Conservation (phyloP, 805 yeast species). For the Hanseniaspora vineae region DNA sequence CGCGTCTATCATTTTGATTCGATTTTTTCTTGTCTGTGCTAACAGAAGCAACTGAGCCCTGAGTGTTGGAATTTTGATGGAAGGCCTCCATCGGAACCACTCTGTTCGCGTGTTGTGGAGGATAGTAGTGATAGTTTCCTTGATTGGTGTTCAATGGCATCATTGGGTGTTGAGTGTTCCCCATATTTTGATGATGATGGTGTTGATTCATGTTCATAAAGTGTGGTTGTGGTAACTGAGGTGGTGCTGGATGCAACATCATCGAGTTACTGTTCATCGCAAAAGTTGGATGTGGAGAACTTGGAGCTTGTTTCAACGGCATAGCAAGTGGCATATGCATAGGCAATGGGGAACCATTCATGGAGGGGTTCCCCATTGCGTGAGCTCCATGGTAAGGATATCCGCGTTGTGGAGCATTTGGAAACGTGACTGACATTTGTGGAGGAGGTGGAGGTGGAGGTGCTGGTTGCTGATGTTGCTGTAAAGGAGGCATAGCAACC, state of each 20-base stretch:
- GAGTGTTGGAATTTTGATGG: too few relatives aligned
- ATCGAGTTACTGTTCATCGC: background rate
- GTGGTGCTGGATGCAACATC: background rate
- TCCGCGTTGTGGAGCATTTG: background rate
- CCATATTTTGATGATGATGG: background rate
- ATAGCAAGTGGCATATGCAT: background rate
- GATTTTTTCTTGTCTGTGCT: background rate
- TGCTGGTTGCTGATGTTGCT: background rate
- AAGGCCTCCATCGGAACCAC: too few relatives aligned
- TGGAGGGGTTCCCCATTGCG: background rate
- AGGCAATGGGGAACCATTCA: background rate
- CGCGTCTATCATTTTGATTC: background rate
- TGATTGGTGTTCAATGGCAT: background rate
- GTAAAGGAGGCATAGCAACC: background rate
- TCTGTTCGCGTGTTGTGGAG: too few relatives aligned
- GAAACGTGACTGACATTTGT: background rate
- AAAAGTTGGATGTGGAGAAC: background rate
- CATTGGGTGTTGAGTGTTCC: background rate
- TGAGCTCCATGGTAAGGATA: background rate
- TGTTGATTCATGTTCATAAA: background rate
- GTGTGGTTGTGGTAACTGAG: background rate
- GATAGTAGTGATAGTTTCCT: too few relatives aligned
- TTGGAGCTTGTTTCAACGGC: background rate
- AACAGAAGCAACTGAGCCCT: too few relatives aligned
- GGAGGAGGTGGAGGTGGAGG: conserved; percentile 1